Evolutionary conservation across 257 asterid species (phyloP).

Genomic region (Solanum phureja): DNA sequence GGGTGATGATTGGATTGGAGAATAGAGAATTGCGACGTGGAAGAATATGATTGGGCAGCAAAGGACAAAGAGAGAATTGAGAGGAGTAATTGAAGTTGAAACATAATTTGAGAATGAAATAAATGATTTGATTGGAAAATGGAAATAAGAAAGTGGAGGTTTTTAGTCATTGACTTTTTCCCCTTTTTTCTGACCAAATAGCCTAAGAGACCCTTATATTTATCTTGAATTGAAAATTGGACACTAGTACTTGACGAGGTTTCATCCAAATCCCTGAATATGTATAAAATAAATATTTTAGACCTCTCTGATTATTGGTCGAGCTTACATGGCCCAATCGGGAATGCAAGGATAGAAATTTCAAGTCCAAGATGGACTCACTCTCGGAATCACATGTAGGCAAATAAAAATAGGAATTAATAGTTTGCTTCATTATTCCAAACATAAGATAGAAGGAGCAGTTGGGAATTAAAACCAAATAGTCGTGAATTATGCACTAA

Average conservation of each 20-base stretch:
- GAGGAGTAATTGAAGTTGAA: conserved; percentile 11
- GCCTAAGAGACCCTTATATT: too few species aligned
- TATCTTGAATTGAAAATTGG: too few species aligned
- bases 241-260: too few species aligned
- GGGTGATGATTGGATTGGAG: conserved; percentile 12
- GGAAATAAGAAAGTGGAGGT: background rate
- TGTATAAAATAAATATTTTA: background rate
- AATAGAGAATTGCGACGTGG: conserved; percentile 43
- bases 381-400: background rate
- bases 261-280: background rate
- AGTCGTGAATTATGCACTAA: background rate
- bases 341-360: background rate
- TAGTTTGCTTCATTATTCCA: background rate
- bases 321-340: background rate
- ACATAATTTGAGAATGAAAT: background rate
- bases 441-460: background rate
- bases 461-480: background rate
- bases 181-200: too few species aligned
- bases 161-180: background rate
- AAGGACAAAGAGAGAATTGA: conserved; percentile 3
- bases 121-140: background rate
- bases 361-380: background rate
- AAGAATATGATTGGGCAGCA: conserved; percentile 27
- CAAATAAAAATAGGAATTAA: background rate
- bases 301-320: background rate